A percentile compares a stretch with the other conserved stretches of the same genome.
These are phyloP conservation scores for Zymoseptoria ardabiliae DNA, from an alignment of 2,329 filamentous ascomycete species.

Conservation along the genomic window DNA sequence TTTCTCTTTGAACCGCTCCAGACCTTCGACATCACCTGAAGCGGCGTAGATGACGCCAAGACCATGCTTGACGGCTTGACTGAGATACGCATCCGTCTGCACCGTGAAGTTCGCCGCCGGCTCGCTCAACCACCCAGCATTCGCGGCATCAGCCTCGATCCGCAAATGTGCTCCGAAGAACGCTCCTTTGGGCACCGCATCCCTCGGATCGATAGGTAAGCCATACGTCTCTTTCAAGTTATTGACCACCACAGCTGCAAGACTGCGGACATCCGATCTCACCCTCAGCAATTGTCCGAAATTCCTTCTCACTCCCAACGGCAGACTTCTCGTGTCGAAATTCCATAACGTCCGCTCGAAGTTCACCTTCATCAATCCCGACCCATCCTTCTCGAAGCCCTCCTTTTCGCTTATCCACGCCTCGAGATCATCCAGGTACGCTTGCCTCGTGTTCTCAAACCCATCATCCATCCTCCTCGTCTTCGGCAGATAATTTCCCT, in stretches of 20 bases:
- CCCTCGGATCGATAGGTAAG: constrained; percentile 23
- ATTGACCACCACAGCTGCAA: constrained; percentile 32
- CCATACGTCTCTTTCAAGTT: constrained; percentile 24
- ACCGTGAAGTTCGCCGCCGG: constrained; percentile 28
- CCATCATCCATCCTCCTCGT: constrained; percentile 21
- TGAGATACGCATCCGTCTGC: constrained; percentile 34
- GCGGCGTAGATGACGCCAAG: constrained; percentile 38
- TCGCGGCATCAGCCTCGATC: constrained; percentile 31
- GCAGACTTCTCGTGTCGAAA: constrained; percentile 25
- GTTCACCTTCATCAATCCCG: constrained; percentile 19
- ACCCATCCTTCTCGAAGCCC: constrained; percentile 3
- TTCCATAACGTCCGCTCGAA: constrained; percentile 25
- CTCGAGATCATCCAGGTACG: constrained; percentile 15
- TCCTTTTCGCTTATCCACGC: constrained; percentile 16
- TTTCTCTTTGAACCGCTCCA: constrained; percentile 32
- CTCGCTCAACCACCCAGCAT: constrained; percentile 25
- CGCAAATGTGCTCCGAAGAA: constrained; percentile 36
- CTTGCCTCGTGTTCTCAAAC: constrained; percentile 9
- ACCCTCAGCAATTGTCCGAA: constrained; percentile 26
- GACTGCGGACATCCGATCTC: constrained; percentile 16
- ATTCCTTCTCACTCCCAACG: constrained; percentile 19
- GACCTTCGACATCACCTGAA: constrained; percentile 35
- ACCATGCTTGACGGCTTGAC: constrained; percentile 26
- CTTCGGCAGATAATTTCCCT: constrained; percentile 17
- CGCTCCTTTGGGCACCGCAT: constrained; percentile 21